Base-by-base conservation (phyloP, 1,284 basidiomycete genomes). In the Earliella scabrosa region DNA sequence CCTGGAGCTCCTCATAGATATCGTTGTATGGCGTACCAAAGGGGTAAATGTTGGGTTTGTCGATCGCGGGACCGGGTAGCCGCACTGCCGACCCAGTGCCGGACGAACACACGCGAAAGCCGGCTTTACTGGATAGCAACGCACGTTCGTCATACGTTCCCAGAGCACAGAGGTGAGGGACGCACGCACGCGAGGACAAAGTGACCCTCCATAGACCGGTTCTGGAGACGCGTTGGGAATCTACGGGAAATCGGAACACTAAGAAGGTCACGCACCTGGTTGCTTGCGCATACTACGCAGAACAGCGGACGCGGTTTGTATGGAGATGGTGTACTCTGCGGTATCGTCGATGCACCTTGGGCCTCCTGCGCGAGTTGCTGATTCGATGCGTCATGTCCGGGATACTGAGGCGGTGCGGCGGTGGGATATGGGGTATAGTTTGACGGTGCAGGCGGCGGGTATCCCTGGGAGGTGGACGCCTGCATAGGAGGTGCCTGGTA, bases 181-280 rank as follows among this genome's bases (percentile, higher is more conserved):
- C 4, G 38, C 20, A 82, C 92, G 75, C 66, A 96, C 91, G 89
- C 77, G 40, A 99, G 76, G 10, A 97, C 93, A 67, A 89, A 85
- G 71, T 99, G 97, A 0, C 95, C 97, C 73, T 98, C 97, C 97
- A 99, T 99, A 1, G 96, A 98, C 32, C 97, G 90, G 72, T 99
- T 99, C 93, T 99, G 73, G 6, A 31, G 34, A 36, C 35, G 26
- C 29, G 48, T 60, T 11, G 49, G 56, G n/a, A 58, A 26, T 52
- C 27, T 31, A 20, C 16, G 23, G 21, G 45, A 18, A 13, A 8
- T 11, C 20, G 11, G 18, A 21, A 20, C 6, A 49, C 8, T 16
- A 36, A 13, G 24, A 16, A 11, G 21, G n/a, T n/a, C 13, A 74
- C 82, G 65, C 71, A 93, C 95, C 77, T 98, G 93, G 68, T 99